A percentile compares a stretch with the other conserved stretches of the same genome.
Conservation (phyloP, 805 yeast species). For the Pichia phayaonensis region DNA sequence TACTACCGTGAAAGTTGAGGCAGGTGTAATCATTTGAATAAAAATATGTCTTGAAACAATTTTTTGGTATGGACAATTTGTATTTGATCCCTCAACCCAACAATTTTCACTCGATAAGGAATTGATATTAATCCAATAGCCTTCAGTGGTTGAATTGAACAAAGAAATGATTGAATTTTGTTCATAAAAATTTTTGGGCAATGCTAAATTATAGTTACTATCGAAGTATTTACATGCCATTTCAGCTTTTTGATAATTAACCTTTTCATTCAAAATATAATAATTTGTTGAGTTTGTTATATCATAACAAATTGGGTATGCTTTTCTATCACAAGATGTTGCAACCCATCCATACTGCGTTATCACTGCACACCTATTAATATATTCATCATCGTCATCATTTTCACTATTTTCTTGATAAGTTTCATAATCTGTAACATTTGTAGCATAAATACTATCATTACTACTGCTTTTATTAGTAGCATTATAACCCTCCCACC, state of each 20-base stretch:
- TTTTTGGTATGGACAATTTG: slow-evolving; percentile 69
- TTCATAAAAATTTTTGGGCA: slow-evolving; percentile 46
- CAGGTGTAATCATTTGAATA: slow-evolving; percentile 58
- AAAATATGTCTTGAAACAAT: slow-evolving; percentile 49
- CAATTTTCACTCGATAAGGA: slow-evolving; percentile 67
- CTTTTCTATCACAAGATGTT: slow-evolving; percentile 52
- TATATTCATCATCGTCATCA: slow-evolving; percentile 15
- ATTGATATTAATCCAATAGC: slow-evolving; percentile 77
- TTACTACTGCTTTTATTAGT: background rate
- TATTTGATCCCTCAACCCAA: slow-evolving; percentile 83
- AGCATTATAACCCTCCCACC: background rate
- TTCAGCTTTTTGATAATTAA: slow-evolving; percentile 39
- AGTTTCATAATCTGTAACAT: background rate
- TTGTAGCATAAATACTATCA: background rate
- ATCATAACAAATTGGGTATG: slow-evolving; percentile 51
- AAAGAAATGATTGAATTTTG: slow-evolving; percentile 25
- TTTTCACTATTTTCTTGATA: slow-evolving; percentile 3
- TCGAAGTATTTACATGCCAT: slow-evolving; percentile 20
- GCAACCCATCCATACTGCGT: slow-evolving; percentile 53
- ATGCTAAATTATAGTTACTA: slow-evolving; percentile 30
- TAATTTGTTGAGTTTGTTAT: slow-evolving; percentile 34
- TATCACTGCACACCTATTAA: slow-evolving; percentile 35
- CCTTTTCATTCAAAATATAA: slow-evolving; percentile 29
- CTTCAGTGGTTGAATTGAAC: slow-evolving; percentile 23
- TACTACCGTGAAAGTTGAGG: slow-evolving; percentile 48